Evolutionary conservation across 2,329 filamentous ascomycete species (phyloP).

Genomic region (Massarina eburnea): DNA sequence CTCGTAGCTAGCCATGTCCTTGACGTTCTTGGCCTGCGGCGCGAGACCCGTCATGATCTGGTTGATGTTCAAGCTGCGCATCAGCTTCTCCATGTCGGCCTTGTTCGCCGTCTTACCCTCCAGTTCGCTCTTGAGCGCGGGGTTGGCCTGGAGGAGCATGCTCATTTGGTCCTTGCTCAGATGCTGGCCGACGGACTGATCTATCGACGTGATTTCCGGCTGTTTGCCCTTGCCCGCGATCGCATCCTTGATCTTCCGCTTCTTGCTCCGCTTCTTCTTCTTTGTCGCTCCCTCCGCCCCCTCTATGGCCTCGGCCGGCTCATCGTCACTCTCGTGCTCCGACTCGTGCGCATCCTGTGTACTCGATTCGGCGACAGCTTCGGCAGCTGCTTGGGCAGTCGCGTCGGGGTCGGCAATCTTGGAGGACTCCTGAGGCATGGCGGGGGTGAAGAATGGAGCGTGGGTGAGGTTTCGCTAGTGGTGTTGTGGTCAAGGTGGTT

Average conservation of each 20-base stretch:
- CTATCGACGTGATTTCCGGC: conserved; percentile 23
- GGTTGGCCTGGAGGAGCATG: conserved; percentile 41
- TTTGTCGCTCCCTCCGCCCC: conserved; percentile 43
- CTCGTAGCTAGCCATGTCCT: conserved; percentile 96
- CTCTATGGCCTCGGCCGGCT: conserved; percentile 45
- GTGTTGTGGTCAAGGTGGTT: neutral
- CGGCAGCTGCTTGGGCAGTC: conserved; percentile 52
- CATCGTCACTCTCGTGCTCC: conserved; percentile 30
- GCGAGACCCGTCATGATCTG: conserved; percentile 76
- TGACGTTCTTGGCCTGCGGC: conserved; percentile 80
- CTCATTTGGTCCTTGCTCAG: conserved; percentile 42
- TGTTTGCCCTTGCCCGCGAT: conserved; percentile 39
- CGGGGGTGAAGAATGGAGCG: neutral
- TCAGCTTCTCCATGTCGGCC: conserved; percentile 46
- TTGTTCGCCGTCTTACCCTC: conserved; percentile 30
- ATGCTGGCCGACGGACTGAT: conserved; percentile 32
- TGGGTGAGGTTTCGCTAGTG: neutral
- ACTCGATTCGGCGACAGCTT: conserved; percentile 41
- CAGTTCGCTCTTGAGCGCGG: conserved; percentile 42
- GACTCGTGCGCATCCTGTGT: conserved; percentile 30
- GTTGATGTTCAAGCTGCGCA: conserved; percentile 66
- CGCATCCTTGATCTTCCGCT: conserved; percentile 59
- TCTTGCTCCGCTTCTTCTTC: conserved; percentile 69
- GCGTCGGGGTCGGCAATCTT: conserved; percentile 60
- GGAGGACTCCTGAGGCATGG: conserved; percentile 56